Percentiles rank a stretch among this genome's conserved stretches.
Evolutionary conservation across 2,329 filamentous ascomycete species (phyloP).

Genomic region (Aspergillus brasiliensis): DNA sequence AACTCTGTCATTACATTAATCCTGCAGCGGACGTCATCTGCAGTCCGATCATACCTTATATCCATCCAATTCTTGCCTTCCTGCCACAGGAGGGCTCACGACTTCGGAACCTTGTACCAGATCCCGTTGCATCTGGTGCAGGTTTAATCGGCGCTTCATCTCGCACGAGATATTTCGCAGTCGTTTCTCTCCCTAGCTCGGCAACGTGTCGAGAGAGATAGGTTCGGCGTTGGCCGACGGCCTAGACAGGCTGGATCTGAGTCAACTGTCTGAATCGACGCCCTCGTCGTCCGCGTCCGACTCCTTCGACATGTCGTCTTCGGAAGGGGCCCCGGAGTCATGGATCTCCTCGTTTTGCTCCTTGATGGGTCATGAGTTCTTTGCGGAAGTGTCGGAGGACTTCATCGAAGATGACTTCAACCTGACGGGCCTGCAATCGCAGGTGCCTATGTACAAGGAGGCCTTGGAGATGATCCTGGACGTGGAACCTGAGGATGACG

Average conservation of each 20-base stretch:
- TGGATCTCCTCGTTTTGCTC: constrained; percentile 99
- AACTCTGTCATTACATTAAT: constrained; percentile 15
- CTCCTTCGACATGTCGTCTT: constrained; percentile 49
- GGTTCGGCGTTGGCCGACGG: constrained; percentile 50
- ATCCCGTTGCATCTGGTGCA: constrained; percentile 15
- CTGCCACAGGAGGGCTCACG: not conserved
- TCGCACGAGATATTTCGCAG: constrained; percentile 14
- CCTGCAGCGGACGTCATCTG: not conserved
- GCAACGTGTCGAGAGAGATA: constrained; percentile 51
- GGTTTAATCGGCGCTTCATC: constrained; percentile 10
- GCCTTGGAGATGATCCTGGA: constrained; percentile 99
- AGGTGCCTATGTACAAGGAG: constrained; percentile 99
- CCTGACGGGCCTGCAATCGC: constrained; percentile 87
- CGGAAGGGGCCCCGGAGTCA: constrained; percentile 68
- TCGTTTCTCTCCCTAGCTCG: constrained; percentile 28
- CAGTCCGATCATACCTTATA: not conserved
- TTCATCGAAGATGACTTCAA: constrained; percentile 99
- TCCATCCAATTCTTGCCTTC: not conserved
- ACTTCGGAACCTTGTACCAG: constrained; percentile 11
- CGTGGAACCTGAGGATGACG: constrained; percentile 88
- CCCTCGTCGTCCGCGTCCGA: constrained; percentile 41
- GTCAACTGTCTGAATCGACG: constrained; percentile 49
- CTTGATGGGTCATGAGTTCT: constrained; percentile 95
- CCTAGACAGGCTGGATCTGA: constrained; percentile 51
- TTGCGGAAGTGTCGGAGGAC: constrained; percentile 97